Base-by-base conservation (phyloP, 805 yeast genomes). In the Schwanniomyces yamadae region DNA sequence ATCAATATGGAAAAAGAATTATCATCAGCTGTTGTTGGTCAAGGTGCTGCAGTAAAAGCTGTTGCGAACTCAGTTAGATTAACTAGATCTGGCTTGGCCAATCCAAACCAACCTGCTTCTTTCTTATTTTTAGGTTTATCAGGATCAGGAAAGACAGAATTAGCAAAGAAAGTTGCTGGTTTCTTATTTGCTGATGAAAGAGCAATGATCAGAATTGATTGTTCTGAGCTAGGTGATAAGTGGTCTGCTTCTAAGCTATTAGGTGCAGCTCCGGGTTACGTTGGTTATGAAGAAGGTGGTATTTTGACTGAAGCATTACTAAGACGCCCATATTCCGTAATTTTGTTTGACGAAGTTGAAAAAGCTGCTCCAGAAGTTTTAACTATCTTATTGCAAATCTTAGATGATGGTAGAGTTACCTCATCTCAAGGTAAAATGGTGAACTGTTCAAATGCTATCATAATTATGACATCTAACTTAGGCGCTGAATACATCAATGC, bases 211-310 rank as follows among this genome's bases (percentile, higher is more conserved):
- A 82, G 99, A 68, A 89, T 93, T 46, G 99, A 93, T 63, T 93
- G 99, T 66, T 90, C 98, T 4, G 99, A 93, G 62, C 73, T 93
- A 52, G 80, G 84, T 62, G 99, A 93, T 68, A 93, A 93, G 54
- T 88, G 95, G 78, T 85, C 96, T 5, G 95, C 93, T 4, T 87
- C 97, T 6, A 93, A 93, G 59, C 77, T 93, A 42, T 73, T 93
- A 38, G 99, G 99, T 66, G 93, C 98, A 14, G 95, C 98, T 2
- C 96, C 98, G 1, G 99, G 99, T 52, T 69, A 68, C 42, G 84
- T 93, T 50, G 99, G 99, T 25, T 95, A 85, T 61, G 97, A 90
- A 59, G 96, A 93, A 61, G 99, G 99, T 60, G 99, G 99, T 47
- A 77, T 91, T 50, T 74, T 93, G 48, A 93, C 99, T 5, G 95